Base-by-base conservation (phyloP, 2,329 filamentous ascomycete genomes). In the Hypoxylon sp. region DNA sequence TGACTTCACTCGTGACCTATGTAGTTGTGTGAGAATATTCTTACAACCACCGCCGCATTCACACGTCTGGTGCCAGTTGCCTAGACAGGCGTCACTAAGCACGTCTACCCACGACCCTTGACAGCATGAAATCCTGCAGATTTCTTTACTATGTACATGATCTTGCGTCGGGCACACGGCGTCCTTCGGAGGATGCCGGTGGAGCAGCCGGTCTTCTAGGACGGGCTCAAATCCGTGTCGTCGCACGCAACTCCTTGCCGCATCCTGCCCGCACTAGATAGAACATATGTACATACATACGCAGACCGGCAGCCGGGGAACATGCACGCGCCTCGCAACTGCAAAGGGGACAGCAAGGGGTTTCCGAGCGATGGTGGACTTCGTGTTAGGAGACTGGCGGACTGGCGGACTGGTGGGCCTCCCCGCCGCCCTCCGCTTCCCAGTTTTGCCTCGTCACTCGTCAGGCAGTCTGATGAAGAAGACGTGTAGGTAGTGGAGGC, bases 291-390 rank as follows among this genome's bases (percentile, higher is more conserved):
- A 48, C 37, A 18, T 21, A 46, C 35, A 27, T 24, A 18, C n/a
- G n/a, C n/a, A 38, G 45, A 29, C 31, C 53, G 46, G 46, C 45
- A 18, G 46, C 42, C 49, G 60, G 56, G 56, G 50, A 60, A 55
- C 54, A 55, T 60, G 55, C 60, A 62, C 15, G 50, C 55, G 45
- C 55, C 51, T 59, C 41, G 45, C 24, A 55, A 53, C 37, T 41
- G 46, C 40, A 43, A 48, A 40, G 43, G n/a, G 20, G 35, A 41
- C 43, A 46, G 47, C 42, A 57, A 13, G n/a, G n/a, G n/a, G n/a
- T n/a, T n/a, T n/a, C n/a, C n/a, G n/a, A n/a, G n/a, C 37, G 42
- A 60, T 51, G 60, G 43, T 35, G 48, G 57, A n/a, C 15, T 31
- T 42, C 17, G 18, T 47, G 60, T 54, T n/a, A n/a, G n/a, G n/a